phyloP scores from a whole-genome alignment of 1,139 yeast genomes.

The Tardiomyces depauwii region DNA sequence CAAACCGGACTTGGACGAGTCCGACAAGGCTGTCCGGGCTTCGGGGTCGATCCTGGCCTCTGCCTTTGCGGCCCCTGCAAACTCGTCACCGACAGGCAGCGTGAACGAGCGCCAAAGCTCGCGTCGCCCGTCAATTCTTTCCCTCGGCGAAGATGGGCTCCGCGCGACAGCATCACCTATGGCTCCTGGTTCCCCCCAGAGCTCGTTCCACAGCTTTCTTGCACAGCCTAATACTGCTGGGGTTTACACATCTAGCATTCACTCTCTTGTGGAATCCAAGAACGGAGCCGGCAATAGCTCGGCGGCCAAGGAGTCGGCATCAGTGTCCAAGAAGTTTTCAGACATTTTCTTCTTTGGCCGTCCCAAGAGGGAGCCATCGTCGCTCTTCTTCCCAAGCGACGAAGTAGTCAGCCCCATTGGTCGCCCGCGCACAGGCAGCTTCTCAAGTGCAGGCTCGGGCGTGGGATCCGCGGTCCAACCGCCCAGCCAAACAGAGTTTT shows the following conservation, averaged over 20 bases:
- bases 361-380: slow-evolving; percentile 4
- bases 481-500: background rate
- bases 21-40: background rate
- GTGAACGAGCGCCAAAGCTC: background rate
- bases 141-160: slow-evolving; percentile 7
- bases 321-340: slow-evolving; percentile 7
- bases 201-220: slow-evolving; percentile 8
- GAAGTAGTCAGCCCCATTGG: background rate
- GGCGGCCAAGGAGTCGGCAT: background rate
- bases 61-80: background rate
- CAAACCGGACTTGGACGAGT: background rate
- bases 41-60: background rate
- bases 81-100: background rate
- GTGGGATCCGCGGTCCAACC: background rate
- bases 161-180: slow-evolving; percentile 7
- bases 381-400: background rate
- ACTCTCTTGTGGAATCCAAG: background rate
- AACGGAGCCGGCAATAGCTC: background rate
- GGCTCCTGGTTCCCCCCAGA: slow-evolving; percentile 11
- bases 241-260: background rate
- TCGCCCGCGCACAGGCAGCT: background rate
- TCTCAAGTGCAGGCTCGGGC: background rate
- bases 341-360: slow-evolving; percentile 14
- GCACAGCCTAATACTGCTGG: background rate
- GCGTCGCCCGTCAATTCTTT: slow-evolving; percentile 8